Evolutionary conservation across 2,329 filamentous ascomycete species (phyloP).

Genomic region (Botryotinia convoluta): DNA sequence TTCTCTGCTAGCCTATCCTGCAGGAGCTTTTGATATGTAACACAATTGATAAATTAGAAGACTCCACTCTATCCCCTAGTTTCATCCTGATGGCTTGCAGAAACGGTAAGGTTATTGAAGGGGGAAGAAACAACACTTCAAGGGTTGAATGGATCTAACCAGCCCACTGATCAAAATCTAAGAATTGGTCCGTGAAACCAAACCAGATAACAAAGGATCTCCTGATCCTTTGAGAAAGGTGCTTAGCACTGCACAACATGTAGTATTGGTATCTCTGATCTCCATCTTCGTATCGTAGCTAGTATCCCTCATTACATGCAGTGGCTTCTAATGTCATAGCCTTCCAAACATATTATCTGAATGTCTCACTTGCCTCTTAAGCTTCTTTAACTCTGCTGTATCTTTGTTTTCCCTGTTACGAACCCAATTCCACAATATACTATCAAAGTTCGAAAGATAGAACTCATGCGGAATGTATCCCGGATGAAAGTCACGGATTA

Average conservation of each 20-base stretch:
- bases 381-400: not conserved
- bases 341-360: not conserved
- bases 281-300: not conserved
- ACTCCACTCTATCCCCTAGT: not conserved
- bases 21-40: not conserved
- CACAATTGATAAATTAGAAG: not conserved
- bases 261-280: not conserved
- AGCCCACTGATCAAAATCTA: not conserved
- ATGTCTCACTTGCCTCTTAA: not conserved
- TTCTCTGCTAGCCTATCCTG: not conserved
- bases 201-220: not conserved
- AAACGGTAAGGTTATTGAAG: not conserved
- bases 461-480: not conserved
- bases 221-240: not conserved
- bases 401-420: not conserved
- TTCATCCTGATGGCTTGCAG: not conserved
- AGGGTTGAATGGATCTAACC: not conserved
- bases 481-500: not conserved
- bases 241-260: not conserved
- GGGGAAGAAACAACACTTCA: not conserved
- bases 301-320: not conserved
- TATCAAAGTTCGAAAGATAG: not conserved
- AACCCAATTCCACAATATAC: not conserved
- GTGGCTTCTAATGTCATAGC: not conserved
- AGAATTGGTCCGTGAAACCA: not conserved